Evolutionary conservation across 345 rosid genomes (phyloP).

Genomic region (Odontarrhena argentea): DNA sequence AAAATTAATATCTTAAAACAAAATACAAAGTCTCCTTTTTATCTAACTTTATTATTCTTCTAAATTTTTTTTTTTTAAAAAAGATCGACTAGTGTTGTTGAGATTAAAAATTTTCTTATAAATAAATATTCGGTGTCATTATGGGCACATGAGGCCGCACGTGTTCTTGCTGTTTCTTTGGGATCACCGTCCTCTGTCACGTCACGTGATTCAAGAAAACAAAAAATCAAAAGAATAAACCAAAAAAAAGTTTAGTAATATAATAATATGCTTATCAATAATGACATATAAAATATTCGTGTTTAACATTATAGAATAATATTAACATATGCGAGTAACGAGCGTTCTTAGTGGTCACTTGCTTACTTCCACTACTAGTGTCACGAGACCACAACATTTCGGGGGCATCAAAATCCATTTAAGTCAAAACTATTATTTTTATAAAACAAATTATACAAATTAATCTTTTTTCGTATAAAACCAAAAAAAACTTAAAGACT

Average conservation of each 20-base stretch:
- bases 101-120: conserved; percentile 23
- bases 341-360: conserved; percentile 43
- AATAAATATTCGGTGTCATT: conserved; percentile 40
- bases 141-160: conserved; percentile 59
- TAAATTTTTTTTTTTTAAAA: background rate
- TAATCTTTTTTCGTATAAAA: background rate
- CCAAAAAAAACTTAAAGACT: conserved; percentile 19
- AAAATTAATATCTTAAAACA: conserved; percentile 23
- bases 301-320: conserved; percentile 2
- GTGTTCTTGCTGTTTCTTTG: conserved; percentile 55
- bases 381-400: conserved; percentile 39
- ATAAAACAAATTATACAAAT: background rate
- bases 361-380: conserved; percentile 38
- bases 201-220: conserved; percentile 55
- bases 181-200: conserved; percentile 57
- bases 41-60: background rate
- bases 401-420: conserved; percentile 15
- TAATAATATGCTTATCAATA: conserved; percentile 8
- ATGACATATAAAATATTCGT: conserved; percentile 10
- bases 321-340: conserved; percentile 16
- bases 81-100: conserved; percentile 30
- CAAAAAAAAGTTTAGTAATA: conserved; percentile 5
- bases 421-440: conserved; percentile 10
- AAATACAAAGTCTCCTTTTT: conserved; percentile 20
- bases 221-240: conserved; percentile 31